Evolutionary conservation across 106 monocot species (phyloP).

Genomic region (Allium sativum): DNA sequence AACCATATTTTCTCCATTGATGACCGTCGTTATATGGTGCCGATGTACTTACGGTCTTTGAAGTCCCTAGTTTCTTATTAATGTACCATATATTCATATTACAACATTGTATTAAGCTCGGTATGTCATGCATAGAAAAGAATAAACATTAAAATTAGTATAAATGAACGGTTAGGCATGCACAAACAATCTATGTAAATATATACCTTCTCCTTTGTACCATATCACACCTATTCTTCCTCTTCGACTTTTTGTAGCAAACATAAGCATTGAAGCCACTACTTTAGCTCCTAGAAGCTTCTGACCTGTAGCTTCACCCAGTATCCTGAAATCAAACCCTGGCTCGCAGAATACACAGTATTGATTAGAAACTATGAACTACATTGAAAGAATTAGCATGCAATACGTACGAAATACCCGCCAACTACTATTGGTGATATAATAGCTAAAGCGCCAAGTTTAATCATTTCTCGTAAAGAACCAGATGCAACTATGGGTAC

Average conservation of each 20-base stretch:
- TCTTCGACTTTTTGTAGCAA: constrained; percentile 37
- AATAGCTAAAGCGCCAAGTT: constrained; percentile 86
- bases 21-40: neutral
- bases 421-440: constrained; percentile 76
- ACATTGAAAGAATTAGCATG: neutral
- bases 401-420: constrained; percentile 19
- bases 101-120: no score
- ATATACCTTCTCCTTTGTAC: no score
- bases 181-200: no score
- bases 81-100: no score
- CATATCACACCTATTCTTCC: no score
- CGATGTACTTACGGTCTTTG: no score
- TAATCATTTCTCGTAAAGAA: constrained; percentile 95
- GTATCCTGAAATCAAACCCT: constrained; percentile 70
- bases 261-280: constrained; percentile 95
- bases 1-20: neutral
- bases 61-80: no score
- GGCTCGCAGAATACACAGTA: neutral
- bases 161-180: no score
- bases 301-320: constrained; percentile 71
- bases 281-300: constrained; percentile 94
- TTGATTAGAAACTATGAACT: neutral
- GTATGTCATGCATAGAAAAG: no score
- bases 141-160: no score
- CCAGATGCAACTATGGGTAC: constrained; percentile 90